A percentile compares a stretch with the other conserved stretches of the same genome.
Evolutionary conservation across 805 yeast species (phyloP).

Genomic region (Lipomyces japonicus): DNA sequence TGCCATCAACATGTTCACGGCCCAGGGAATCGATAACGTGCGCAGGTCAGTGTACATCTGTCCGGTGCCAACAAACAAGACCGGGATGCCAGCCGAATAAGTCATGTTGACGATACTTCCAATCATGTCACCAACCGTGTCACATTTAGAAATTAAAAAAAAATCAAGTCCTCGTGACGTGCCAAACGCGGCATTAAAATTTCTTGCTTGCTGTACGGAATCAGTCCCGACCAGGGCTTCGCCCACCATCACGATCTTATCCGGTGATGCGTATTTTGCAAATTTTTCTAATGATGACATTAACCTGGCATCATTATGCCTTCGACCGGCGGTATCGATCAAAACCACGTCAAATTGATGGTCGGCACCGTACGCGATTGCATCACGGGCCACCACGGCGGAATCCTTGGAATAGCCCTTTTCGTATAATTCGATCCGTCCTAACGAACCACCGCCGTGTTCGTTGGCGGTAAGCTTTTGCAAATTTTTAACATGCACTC

Average conservation of each 20-base stretch:
- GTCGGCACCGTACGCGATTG: constrained; percentile 71
- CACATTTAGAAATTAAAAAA: constrained; percentile 90
- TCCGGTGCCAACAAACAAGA: constrained; percentile 92
- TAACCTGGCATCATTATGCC: constrained; percentile 88
- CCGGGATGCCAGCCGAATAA: constrained; percentile 91
- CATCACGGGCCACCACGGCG: constrained; percentile 86
- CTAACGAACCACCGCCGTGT: no score
- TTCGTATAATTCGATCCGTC: constrained; percentile 72
- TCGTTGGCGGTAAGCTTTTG: constrained; percentile 59
- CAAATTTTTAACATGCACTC: constrained; percentile 86
- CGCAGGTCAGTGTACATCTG: constrained; percentile 94
- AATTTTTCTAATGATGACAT: constrained; percentile 95
- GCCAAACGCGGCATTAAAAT: constrained; percentile 92
- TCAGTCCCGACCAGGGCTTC: constrained; percentile 98
- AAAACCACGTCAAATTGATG: constrained; percentile 76
- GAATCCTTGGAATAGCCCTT: constrained; percentile 99
- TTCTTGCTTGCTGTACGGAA: constrained; percentile 90
- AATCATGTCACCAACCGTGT: constrained; percentile 93
- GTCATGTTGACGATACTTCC: constrained; percentile 98
- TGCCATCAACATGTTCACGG: constrained; percentile 73
- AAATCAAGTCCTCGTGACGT: constrained; percentile 75
- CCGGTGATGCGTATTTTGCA: constrained; percentile 93
- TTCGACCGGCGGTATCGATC: constrained; percentile 96
- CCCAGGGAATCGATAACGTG: constrained; percentile 86
- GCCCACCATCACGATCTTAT: constrained; percentile 96